Evolutionary conservation across 2,329 filamentous ascomycete species (phyloP), one percentile per base, ranked within the genome.

Genomic region (Pyrenochaeta sp.): DNA sequence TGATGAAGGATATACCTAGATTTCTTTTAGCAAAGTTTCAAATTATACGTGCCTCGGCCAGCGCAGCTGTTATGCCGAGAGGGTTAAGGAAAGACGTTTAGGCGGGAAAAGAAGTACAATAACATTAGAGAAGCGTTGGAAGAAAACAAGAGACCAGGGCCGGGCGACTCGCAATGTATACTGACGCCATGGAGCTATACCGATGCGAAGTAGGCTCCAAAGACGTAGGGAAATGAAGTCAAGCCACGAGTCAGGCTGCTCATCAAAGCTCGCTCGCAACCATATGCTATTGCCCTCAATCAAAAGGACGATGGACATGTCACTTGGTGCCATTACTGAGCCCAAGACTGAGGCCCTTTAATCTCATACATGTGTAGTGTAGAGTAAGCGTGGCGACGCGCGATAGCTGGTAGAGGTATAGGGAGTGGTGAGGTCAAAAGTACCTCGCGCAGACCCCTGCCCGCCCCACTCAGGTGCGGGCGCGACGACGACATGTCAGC

Each of bases 221-320:
- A 48, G 56, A 58, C 55, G 55, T 53, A 65, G 59, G n/a, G 63
- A 67, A 61, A 65, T 67, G 61, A 58, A 60, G 58, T 46, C 59
- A 60, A 58, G 64, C 53, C 60, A 58, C 63, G 63, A 68, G 65
- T 67, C 65, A 68, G 63, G 48, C 48, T 36, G 52, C 47, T 60
- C 54, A 59, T 62, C 53, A 53, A 61, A 59, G 41, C 43, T 53
- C 42, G 55, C 29, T 46, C 45, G 45, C 40, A 43, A 46, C 18
- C 36, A 41, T 51, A 60, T 65, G 54, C 52, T 46, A 55, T 48
- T 48, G 57, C 54, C 44, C 35, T 51, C 43, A 26, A 44, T 36
- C 18, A 36, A 34, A 40, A 45, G 17, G 44, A 51, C 40, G 35
- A 42, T 40, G 29, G 38, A 41, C 36, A 47, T 32, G n/a, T 43